Percentiles rank a stretch among this genome's conserved stretches.
Evolutionary conservation across 1,284 basidiomycete species (phyloP).

Genomic region (Inonotus hispidus): DNA sequence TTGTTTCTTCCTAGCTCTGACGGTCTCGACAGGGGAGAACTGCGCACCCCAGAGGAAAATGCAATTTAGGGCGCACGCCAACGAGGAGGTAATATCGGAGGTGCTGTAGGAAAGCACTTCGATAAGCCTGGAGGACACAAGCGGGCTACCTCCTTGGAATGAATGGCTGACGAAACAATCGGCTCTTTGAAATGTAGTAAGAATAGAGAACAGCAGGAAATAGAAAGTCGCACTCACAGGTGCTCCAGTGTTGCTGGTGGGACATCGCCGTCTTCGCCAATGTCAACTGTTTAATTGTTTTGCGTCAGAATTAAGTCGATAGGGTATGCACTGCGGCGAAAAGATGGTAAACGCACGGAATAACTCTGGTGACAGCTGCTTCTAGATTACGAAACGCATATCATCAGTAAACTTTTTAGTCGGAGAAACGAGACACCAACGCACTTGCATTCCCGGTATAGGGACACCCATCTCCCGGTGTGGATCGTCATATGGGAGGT

Average conservation of each 20-base stretch:
- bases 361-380: neutral
- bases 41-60: constrained; percentile 16
- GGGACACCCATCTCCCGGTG: neutral
- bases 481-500: neutral
- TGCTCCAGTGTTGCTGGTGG: constrained; percentile 2
- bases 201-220: neutral
- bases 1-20: neutral
- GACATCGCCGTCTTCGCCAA: neutral
- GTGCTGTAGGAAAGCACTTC: neutral
- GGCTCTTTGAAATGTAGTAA: neutral
- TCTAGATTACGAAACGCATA: neutral
- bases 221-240: neutral
- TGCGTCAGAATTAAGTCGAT: neutral
- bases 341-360: neutral
- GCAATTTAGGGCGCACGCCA: neutral
- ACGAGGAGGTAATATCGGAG: neutral
- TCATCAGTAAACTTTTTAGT: neutral
- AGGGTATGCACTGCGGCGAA: neutral
- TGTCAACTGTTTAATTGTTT: neutral
- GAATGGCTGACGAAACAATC: constrained; percentile 12
- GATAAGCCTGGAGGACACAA: neutral
- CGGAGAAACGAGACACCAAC: neutral
- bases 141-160: constrained; percentile 11
- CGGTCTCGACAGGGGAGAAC: constrained; percentile 4
- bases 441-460: neutral